These are phyloP conservation scores for Colletotrichum camelliae DNA, from an alignment of 2,329 filamentous ascomycete genomes.

Conservation along the genomic window DNA sequence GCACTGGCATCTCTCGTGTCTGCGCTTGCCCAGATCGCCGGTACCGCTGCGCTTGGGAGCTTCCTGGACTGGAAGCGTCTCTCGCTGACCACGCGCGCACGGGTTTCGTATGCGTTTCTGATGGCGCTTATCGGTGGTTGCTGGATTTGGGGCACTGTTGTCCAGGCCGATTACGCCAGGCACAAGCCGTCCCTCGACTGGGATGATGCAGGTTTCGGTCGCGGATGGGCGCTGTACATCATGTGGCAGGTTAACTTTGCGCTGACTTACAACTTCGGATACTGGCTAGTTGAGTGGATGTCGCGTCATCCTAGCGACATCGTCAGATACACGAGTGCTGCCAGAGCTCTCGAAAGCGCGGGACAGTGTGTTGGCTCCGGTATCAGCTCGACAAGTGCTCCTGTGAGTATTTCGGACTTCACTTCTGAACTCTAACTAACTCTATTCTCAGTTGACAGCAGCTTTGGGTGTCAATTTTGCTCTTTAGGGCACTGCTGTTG, in stretches of 20 bases:
- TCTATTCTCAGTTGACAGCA: background rate
- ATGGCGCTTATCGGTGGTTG: slow-evolving; percentile 30
- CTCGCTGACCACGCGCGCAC: slow-evolving; percentile 23
- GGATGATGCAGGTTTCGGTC: slow-evolving; percentile 28
- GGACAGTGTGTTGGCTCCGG: slow-evolving; percentile 33
- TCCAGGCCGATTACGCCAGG: slow-evolving; percentile 31
- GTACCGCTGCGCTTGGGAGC: slow-evolving; percentile 27
- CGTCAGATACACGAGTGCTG: slow-evolving; percentile 28
- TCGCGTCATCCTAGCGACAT: slow-evolving; percentile 30
- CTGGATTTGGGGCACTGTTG: slow-evolving; percentile 32
- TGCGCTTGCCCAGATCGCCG: slow-evolving; percentile 28
- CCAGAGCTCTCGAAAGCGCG: slow-evolving; percentile 30
- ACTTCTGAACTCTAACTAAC: background rate
- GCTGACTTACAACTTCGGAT: slow-evolving; percentile 37
- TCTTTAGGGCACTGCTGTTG: background rate
- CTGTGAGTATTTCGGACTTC: background rate
- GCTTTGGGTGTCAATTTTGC: background rate
- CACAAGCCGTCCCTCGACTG: slow-evolving; percentile 31
- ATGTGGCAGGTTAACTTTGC: slow-evolving; percentile 36
- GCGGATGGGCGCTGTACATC: slow-evolving; percentile 35
- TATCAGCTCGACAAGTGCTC: slow-evolving; percentile 33
- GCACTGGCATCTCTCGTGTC: slow-evolving; percentile 27
- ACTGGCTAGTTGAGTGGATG: slow-evolving; percentile 34
- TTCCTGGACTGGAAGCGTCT: slow-evolving; percentile 30
- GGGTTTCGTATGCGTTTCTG: slow-evolving; percentile 27